Conservation (phyloP, 2,329 filamentous ascomycete species). For the Neofusicoccum sp. region DNA sequence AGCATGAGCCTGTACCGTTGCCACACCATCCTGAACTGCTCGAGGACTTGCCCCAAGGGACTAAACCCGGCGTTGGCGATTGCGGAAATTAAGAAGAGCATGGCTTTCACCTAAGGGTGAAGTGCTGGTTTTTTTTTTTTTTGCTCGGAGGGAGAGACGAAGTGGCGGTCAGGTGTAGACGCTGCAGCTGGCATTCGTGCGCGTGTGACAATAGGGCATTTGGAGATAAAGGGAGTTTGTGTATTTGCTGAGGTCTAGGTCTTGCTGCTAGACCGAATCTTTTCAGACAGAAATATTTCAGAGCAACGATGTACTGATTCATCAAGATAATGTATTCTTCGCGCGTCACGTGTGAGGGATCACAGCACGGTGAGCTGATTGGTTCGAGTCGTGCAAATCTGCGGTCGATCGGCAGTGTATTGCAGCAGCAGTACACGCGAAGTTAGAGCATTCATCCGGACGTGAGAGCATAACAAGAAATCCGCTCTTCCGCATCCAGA, state of each 20-base stretch:
- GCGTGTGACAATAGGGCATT: constrained; percentile 7
- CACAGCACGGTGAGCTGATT: no score
- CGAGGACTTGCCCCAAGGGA: constrained; percentile 96
- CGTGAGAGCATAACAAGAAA: no score
- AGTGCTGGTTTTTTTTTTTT: not conserved
- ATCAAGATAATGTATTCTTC: not conserved
- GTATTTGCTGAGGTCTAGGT: not conserved
- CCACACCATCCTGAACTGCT: constrained; percentile 99
- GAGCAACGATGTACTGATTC: not conserved
- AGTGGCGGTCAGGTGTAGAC: not conserved
- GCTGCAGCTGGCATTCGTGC: constrained; percentile 2
- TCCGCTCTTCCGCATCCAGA: no score
- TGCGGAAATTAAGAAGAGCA: constrained; percentile 97
- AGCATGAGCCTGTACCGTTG: constrained; percentile 98
- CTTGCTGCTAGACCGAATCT: not conserved
- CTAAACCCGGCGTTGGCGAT: constrained; percentile 94
- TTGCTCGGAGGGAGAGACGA: not conserved
- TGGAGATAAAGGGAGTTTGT: constrained; percentile 6
- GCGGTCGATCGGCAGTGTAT: no score
- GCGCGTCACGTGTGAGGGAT: no score
- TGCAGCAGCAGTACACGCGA: no score
- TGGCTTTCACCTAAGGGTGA: constrained; percentile 60
- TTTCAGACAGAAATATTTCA: not conserved
- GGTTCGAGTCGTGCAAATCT: no score
- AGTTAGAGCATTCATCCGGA: no score